phyloP scores from a whole-genome alignment of 2,329 filamentous ascomycete species.

The Talaromyces rugulosus region DNA sequence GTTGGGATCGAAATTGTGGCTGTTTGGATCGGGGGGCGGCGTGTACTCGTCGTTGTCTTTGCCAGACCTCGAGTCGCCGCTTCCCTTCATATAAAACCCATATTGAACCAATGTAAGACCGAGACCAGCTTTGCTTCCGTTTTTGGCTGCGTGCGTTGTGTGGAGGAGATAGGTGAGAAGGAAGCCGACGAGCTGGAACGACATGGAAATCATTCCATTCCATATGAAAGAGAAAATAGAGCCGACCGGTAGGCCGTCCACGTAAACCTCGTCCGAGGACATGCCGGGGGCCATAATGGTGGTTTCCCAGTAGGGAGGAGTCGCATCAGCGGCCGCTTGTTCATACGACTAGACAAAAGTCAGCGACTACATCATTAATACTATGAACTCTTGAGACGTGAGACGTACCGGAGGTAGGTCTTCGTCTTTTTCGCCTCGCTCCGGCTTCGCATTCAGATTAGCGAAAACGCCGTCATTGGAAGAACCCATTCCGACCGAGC shows the following conservation, averaged over 20 bases:
- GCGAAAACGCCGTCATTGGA: conserved; percentile 94
- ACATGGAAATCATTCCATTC: conserved; percentile 92
- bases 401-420: conserved; percentile 84
- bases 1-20: conserved; percentile 78
- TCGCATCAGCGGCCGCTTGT: conserved; percentile 93
- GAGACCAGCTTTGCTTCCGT: conserved; percentile 88
- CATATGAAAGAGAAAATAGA: conserved; percentile 76
- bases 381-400: background rate
- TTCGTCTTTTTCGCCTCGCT: conserved; percentile 72
- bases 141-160: conserved; percentile 96
- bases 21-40: conserved; percentile 79
- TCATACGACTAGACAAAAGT: conserved; percentile 73
- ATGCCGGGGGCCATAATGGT: conserved; percentile 92
- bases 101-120: conserved; percentile 95
- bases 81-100: conserved; percentile 87
- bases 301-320: conserved; percentile 98
- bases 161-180: conserved; percentile 96
- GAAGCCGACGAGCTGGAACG: conserved; percentile 95
- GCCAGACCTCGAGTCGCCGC: conserved; percentile 39
- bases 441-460: conserved; percentile 87
- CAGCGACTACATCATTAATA: conserved; percentile 24
- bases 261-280: conserved; percentile 90
- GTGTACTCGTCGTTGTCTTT: conserved; percentile 44
- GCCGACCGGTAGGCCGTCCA: conserved; percentile 88
- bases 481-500: conserved; percentile 56